Evolutionary conservation across 495 filamentous ascomycete species (phyloP).

Genomic region (Xylaria telfairii): DNA sequence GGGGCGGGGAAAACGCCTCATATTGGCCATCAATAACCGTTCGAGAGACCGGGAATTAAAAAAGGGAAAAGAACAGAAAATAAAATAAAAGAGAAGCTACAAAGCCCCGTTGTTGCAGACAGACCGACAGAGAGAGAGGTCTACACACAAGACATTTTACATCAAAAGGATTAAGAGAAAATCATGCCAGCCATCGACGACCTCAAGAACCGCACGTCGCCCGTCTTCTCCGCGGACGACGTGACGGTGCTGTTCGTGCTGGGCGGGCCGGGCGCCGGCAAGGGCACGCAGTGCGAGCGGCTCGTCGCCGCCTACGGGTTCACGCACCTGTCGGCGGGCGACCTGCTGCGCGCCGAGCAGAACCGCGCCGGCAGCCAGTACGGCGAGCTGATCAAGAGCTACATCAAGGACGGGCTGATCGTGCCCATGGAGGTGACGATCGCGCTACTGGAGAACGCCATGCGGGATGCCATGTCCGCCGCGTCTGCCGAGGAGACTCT

Average conservation of each 20-base stretch:
- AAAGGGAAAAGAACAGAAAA: not conserved
- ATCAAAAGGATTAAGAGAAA: too few species aligned
- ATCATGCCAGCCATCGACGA: slow-evolving; percentile 45
- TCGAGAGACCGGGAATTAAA: not conserved
- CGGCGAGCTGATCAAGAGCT: slow-evolving; percentile 84
- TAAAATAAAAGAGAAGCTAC: not conserved
- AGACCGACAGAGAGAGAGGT: not conserved
- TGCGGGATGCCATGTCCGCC: slow-evolving; percentile 65
- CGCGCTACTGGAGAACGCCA: slow-evolving; percentile 87
- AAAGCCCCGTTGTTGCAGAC: not conserved
- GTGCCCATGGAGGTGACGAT: slow-evolving; percentile 99
- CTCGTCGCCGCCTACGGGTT: slow-evolving; percentile 91
- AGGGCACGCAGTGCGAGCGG: slow-evolving; percentile 86
- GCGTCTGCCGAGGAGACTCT: not conserved
- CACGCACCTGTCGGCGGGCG: slow-evolving; percentile 89
- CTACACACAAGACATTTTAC: not conserved
- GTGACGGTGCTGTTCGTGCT: slow-evolving; percentile 91
- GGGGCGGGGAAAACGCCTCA: not conserved
- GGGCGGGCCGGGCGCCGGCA: slow-evolving; percentile 78
- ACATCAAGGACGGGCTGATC: slow-evolving; percentile 92
- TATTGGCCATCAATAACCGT: not conserved
- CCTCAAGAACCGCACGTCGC: slow-evolving; percentile 57
- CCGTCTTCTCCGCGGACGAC: slow-evolving; percentile 78
- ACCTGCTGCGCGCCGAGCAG: slow-evolving; percentile 93
- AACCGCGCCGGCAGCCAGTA: slow-evolving; percentile 82